Conservation (phyloP, 202 grass and related monocot species). For the Carex arenaria region DNA sequence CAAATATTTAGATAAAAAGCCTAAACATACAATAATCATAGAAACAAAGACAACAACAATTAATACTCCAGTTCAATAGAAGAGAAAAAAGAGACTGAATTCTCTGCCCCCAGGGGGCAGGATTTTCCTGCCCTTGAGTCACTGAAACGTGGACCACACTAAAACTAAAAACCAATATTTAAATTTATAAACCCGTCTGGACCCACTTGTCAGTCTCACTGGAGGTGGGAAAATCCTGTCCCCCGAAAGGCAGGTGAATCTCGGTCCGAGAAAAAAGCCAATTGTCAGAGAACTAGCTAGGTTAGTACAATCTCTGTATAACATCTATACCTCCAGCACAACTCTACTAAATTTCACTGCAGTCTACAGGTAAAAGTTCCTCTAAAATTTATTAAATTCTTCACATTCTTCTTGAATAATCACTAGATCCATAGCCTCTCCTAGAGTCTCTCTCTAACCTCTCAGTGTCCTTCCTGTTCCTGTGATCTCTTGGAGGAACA, state of each 20-base stretch:
- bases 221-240: no score
- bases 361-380: background rate
- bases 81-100: slow-evolving; percentile 18
- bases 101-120: no score
- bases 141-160: no score
- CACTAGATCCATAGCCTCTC: slow-evolving; percentile 6
- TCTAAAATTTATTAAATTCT: background rate
- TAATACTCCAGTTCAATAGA: background rate
- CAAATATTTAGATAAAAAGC: no score
- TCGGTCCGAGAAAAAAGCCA: slow-evolving; percentile 18
- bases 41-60: background rate
- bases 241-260: no score
- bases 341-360: background rate
- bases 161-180: no score
- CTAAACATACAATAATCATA: background rate
- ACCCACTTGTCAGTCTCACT: no score
- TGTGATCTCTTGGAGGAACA: background rate
- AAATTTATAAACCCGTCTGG: no score
- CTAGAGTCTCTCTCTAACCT: slow-evolving; percentile 19
- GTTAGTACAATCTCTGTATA: slow-evolving; percentile 2
- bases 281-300: background rate
- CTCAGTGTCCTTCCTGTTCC: background rate
- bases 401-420: slow-evolving; percentile 21
- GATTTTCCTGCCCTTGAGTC: no score
- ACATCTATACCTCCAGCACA: background rate